Evolutionary conservation across 2,329 filamentous ascomycete species (phyloP), one percentile per base, ranked within the genome.

Genomic region (Leptodontidium sp.): DNA sequence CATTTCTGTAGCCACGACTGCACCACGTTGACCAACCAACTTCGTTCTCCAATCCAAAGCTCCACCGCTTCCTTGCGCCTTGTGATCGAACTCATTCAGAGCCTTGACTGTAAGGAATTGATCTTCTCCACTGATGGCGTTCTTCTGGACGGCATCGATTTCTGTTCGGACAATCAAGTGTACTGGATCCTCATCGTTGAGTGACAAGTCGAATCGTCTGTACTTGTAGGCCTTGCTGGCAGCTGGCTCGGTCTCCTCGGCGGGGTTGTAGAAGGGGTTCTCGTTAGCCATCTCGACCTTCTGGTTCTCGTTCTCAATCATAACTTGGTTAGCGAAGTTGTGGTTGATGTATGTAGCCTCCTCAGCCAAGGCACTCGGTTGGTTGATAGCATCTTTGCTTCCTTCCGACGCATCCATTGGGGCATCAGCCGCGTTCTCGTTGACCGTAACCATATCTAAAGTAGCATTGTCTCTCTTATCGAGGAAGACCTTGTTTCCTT

Each of bases 321-420:
- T 94, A 63, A 97, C 93, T 85, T 99, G 96, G 82, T 97, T 93
- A 75, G 93, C 92, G 82, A 99, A 99, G 86, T 98, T 97, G 88
- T 98, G 96, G 89, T 99, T 99, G 88, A 99, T 99, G 85, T 98
- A 97, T 64, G 96, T 99, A 66, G 96, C 96, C 84, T 99, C 96
- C 81, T 98, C 91, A 78, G 97, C 95, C 68, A 99, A 90, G 65
- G 94, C 93, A 66, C 86, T 84, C n/a, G 96, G 96, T 78, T 94
- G 94, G 88, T 99, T 99, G 83, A 99, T 91, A 73, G 88, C 86
- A 80, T 99, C 96, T 84, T 97, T 97, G 85, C 93, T 94, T 77
- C 93, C 93, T 78, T 98, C 95, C 67, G 93, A 90, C 35, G 92
- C 89, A 81, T 99, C 96, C 64, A 98, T 87, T 47, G 96, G 96